A percentile compares a stretch with the other conserved stretches of the same genome.
These are phyloP conservation scores for Termitomyces sp. DNA, from an alignment of 768 basidiomycete species.

Conservation along the genomic window DNA sequence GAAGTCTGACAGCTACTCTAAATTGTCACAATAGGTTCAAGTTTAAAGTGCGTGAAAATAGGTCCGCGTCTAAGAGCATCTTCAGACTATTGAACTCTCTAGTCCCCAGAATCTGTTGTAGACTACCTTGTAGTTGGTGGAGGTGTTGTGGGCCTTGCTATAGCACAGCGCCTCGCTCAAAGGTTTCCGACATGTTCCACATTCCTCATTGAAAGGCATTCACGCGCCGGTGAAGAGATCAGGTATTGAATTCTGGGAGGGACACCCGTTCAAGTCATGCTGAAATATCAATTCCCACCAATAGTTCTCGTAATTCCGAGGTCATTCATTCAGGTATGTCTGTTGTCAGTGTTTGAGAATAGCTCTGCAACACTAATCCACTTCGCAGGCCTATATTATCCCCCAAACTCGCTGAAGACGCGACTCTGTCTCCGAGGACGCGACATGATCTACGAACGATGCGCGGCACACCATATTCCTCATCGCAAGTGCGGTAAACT, in stretches of 20 bases:
- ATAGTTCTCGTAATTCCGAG: constrained; percentile 88
- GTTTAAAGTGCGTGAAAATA: constrained; percentile 47
- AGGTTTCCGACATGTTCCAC: constrained; percentile 66
- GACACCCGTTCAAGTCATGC: background rate
- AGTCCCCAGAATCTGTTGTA: constrained; percentile 66
- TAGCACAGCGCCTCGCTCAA: constrained; percentile 69
- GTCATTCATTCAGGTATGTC: constrained; percentile 83
- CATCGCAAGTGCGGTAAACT: constrained; percentile 82
- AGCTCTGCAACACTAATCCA: background rate
- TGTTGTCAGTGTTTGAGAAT: background rate
- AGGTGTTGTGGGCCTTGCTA: constrained; percentile 84
- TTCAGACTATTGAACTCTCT: background rate
- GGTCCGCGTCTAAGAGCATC: background rate
- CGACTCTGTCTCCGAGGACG: constrained; percentile 83
- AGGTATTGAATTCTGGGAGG: constrained; percentile 41
- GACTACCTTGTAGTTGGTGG: constrained; percentile 89
- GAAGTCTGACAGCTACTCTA: constrained; percentile 53
- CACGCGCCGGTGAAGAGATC: constrained; percentile 75
- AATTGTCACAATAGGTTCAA: constrained; percentile 55
- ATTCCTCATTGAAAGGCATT: constrained; percentile 76
- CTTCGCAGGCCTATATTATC: constrained; percentile 74
- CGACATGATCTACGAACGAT: constrained; percentile 76
- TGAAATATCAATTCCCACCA: background rate
- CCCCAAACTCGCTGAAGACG: constrained; percentile 78
- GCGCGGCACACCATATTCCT: constrained; percentile 56